A percentile compares a stretch with the other conserved stretches of the same genome.
These are phyloP conservation scores for Trichosporon ovoides DNA, from an alignment of 1,284 basidiomycete genomes.

Conservation along the genomic window DNA sequence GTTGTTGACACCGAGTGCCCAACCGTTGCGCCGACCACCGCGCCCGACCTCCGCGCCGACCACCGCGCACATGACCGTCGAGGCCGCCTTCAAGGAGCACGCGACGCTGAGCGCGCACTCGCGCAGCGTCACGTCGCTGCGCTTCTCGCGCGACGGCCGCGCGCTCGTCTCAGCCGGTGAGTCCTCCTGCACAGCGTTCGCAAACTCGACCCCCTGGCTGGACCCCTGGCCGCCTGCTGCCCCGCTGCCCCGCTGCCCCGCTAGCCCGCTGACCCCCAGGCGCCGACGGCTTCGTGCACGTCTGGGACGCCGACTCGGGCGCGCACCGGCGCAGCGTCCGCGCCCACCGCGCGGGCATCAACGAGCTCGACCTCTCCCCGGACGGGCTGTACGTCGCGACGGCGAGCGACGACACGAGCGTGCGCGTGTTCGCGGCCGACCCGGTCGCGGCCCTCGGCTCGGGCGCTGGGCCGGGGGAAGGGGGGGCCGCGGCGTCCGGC, in stretches of 20 bases:
- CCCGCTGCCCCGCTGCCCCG: no score
- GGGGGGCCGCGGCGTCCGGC: not conserved
- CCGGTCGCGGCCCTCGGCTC: not conserved
- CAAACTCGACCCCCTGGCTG: no score
- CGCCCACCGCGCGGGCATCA: slow-evolving; percentile 58
- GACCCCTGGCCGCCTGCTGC: slow-evolving; percentile 9
- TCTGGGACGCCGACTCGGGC: slow-evolving; percentile 38
- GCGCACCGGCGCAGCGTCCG: slow-evolving; percentile 27
- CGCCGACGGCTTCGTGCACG: slow-evolving; percentile 47
- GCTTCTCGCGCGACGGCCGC: slow-evolving; percentile 51
- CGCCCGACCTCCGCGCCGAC: not conserved
- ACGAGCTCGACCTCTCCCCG: slow-evolving; percentile 78
- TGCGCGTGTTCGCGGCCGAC: slow-evolving; percentile 14
- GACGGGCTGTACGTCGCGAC: slow-evolving; percentile 77
- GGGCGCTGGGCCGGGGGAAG: not conserved
- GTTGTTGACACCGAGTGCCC: not conserved
- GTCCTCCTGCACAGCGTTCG: slow-evolving; percentile 10
- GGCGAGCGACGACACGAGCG: slow-evolving; percentile 69
- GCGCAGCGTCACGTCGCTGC: slow-evolving; percentile 47
- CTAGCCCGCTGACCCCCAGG: slow-evolving; percentile 21
- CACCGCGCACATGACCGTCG: not conserved
- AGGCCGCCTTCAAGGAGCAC: not conserved
- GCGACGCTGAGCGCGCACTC: slow-evolving; percentile 50
- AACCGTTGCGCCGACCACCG: no score
- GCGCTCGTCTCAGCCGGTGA: slow-evolving; percentile 48